phyloP scores from a whole-genome alignment of 805 yeast genomes.

The Candida verbasci region DNA sequence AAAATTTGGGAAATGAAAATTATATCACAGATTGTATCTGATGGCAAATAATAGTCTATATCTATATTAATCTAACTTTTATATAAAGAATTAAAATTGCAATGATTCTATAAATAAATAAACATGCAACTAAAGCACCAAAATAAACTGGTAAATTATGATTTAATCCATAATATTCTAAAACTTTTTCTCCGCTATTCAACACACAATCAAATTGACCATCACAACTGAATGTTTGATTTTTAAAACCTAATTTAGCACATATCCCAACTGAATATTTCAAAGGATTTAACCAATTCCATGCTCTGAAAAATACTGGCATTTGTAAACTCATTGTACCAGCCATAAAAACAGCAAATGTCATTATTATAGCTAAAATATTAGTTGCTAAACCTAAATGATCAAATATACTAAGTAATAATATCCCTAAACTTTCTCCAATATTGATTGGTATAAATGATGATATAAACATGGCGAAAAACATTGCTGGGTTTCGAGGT shows the following conservation, averaged over 20 bases:
- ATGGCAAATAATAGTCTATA: neutral
- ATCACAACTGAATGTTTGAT: slow-evolving; percentile 47
- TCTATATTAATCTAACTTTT: slow-evolving; percentile 20
- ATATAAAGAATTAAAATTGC: slow-evolving; percentile 21
- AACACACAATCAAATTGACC: slow-evolving; percentile 17
- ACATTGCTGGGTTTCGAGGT: slow-evolving; percentile 63
- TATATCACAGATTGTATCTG: neutral
- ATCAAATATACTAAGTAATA: slow-evolving; percentile 64
- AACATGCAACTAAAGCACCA: slow-evolving; percentile 34
- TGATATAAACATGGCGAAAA: slow-evolving; percentile 57
- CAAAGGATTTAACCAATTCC: slow-evolving; percentile 71
- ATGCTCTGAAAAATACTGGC: slow-evolving; percentile 61
- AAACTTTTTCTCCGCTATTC: slow-evolving; percentile 27
- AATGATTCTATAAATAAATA: slow-evolving; percentile 27
- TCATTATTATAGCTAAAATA: slow-evolving; percentile 58
- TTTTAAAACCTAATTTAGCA: slow-evolving; percentile 52
- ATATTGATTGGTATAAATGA: slow-evolving; percentile 54
- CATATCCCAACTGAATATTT: slow-evolving; percentile 62
- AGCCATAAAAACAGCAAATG: slow-evolving; percentile 76
- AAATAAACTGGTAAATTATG: slow-evolving; percentile 21
- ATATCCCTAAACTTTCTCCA: slow-evolving; percentile 81
- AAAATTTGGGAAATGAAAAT: slow-evolving; percentile 6
- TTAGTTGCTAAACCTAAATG: slow-evolving; percentile 83
- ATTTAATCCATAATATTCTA: slow-evolving; percentile 25
- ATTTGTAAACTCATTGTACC: slow-evolving; percentile 75